Conservation (phyloP, 192 early-diverging fungal species). For the Linnemannia zychae region DNA sequence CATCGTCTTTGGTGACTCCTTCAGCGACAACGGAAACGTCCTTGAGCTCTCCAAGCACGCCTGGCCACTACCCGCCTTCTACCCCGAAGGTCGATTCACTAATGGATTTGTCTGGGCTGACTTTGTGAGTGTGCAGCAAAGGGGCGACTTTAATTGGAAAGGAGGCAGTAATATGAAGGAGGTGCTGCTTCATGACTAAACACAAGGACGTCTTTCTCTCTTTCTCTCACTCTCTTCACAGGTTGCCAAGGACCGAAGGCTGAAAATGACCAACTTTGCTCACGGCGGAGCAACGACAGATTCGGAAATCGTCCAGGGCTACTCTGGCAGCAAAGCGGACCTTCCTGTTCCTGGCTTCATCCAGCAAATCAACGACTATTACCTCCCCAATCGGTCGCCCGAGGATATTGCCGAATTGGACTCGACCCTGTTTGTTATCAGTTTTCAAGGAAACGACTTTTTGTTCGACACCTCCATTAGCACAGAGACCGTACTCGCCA, state of each 20-base stretch:
- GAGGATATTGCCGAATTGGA: neutral
- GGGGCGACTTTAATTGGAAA: neutral
- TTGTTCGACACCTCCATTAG: constrained; percentile 21
- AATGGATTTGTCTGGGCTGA: constrained; percentile 65
- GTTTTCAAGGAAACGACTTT: constrained; percentile 49
- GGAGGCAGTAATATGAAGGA: neutral
- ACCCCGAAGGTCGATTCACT: constrained; percentile 54
- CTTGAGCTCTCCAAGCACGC: constrained; percentile 20
- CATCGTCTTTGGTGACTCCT: constrained; percentile 46
- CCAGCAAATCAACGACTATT: constrained; percentile 34
- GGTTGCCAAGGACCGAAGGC: constrained; percentile 17
- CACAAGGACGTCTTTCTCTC: neutral
- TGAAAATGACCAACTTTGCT: constrained; percentile 59
- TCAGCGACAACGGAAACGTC: constrained; percentile 34
- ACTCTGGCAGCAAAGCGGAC: constrained; percentile 22
- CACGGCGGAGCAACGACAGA: constrained; percentile 64
- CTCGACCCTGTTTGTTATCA: constrained; percentile 34
- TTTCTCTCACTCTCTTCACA: neutral
- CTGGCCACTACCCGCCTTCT: constrained; percentile 23
- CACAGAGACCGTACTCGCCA: constrained; percentile 15
- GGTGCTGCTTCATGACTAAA: neutral
- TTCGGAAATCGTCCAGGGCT: constrained; percentile 43
- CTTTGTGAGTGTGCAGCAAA: constrained; percentile 34
- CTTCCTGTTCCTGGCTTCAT: constrained; percentile 52
- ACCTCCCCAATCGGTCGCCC: neutral